Base-by-base conservation (phyloP, 225 moss, liverwort and hornwort species). In the Climacium dendroides region DNA sequence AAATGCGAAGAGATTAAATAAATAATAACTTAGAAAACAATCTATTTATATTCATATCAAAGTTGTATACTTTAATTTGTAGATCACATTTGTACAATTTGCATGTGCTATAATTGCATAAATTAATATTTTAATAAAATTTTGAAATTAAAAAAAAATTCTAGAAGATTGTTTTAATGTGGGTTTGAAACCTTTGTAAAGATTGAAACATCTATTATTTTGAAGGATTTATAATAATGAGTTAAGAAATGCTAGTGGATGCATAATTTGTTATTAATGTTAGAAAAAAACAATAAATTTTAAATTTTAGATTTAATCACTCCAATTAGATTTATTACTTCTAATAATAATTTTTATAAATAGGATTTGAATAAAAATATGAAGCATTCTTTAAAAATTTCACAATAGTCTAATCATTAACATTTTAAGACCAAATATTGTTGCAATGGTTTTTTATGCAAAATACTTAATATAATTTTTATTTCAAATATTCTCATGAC, bases 401-500 rank as follows among this genome's bases (percentile, higher is more conserved):
- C 0, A 45, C 1, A 34, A 58, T 3, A 24, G 24, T 24, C 12
- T 3, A 83, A 6, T 45, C 8, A 24, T 25, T 72, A 34, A 58
- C 1, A 43, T 24, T 45, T 32, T 8, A 6, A 43, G 24, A 8
- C 2, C 3, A 45, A 71, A 59, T 32, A 10, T 82, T 19, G 1
- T 15, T 32, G 7, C 7, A 43, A 32, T 16, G 5, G 0, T 54
- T 11, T 13, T 55, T 59, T 9, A 41, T 55, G 4, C 11, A 83
- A 45, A 23, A 14, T 4, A 37, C 4, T 4, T 1, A 11, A 5
- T 24, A 53, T 8, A 15, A 32, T 19, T 29, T 15, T 54, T 3
- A 2, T 25, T n/a, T 77, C 14, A 15, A 25, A 25, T 14, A 7
- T 0, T 35, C 0, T 53, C 0, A 23, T 23, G 22, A 4, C 1